phyloP scores from a whole-genome alignment of 345 rosid genomes.

The Gynandropsis gynandra region DNA sequence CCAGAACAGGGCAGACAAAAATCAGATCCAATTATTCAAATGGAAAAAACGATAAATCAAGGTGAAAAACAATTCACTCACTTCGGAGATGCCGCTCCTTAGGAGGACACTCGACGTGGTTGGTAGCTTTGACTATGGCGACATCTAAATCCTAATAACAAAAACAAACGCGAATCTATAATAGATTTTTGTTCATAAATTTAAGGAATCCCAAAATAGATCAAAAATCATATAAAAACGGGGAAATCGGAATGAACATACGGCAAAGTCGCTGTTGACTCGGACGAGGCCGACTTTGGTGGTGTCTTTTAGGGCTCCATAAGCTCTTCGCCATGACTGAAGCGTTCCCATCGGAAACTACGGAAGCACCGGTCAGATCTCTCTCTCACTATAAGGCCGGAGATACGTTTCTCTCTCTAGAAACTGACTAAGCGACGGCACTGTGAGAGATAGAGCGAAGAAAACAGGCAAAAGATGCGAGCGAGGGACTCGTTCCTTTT shows the following conservation, averaged over 20 bases:
- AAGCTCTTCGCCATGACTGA: conserved; percentile 80
- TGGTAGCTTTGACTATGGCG: conserved; percentile 87
- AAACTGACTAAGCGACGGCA: conserved; percentile 6
- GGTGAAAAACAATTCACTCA: conserved; percentile 18
- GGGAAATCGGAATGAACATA: conserved; percentile 16
- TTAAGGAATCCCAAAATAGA: background rate
- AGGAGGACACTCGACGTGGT: conserved; percentile 86
- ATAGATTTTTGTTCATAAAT: conserved; percentile 2
- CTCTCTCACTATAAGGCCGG: background rate
- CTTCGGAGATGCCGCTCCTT: conserved; percentile 77
- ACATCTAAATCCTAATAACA: conserved; percentile 65
- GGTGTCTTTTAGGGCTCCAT: conserved; percentile 80
- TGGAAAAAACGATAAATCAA: background rate
- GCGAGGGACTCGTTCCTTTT: conserved; percentile 14
- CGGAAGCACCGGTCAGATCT: conserved; percentile 24
- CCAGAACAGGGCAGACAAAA: background rate
- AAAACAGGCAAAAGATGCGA: background rate
- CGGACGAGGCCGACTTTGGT: conserved; percentile 96
- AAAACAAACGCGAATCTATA: conserved; percentile 19
- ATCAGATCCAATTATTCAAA: background rate
- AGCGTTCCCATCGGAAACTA: conserved; percentile 54
- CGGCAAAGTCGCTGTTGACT: conserved; percentile 86
- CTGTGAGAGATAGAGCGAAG: conserved; percentile 3
- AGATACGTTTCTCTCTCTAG: conserved; percentile 6
- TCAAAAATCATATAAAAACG: background rate